Evolutionary conservation across 2,329 filamentous ascomycete species (phyloP), one percentile per base, ranked within the genome.

Genomic region (Cytospora chrysosperma): DNA sequence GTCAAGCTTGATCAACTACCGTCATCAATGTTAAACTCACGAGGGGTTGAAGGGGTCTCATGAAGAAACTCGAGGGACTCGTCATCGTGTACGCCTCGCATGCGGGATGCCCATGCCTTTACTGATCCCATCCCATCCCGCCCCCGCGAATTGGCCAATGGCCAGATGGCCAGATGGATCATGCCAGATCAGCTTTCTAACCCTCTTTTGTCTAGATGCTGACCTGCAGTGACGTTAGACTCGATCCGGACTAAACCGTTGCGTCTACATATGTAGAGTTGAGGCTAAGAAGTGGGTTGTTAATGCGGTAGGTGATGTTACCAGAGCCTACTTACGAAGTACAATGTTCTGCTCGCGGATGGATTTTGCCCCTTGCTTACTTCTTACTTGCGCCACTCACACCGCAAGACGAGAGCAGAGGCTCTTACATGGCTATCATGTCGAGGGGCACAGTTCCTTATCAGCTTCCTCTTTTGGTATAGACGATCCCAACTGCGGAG

Each of bases 281-380:
- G 37, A 8, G 2, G 37, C 37, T 17, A 19, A 32, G 17, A 5
- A 27, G 15, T 17, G 34, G n/a, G n/a, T n/a, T n/a, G n/a, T n/a
- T n/a, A n/a, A n/a, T n/a, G n/a, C n/a, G n/a, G n/a, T n/a, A n/a
- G n/a, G n/a, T n/a, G n/a, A n/a, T n/a, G n/a, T n/a, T n/a, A n/a
- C n/a, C n/a, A n/a, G n/a, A n/a, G n/a, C n/a, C n/a, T n/a, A n/a
- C n/a, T n/a, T n/a, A n/a, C n/a, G n/a, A n/a, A n/a, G n/a, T n/a
- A n/a, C n/a, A n/a, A n/a, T n/a, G n/a, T n/a, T 19, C 59, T 56
- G 37, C 51, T 49, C 32, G 52, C 64, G 64, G 64, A 56, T 27
- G 61, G 61, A 65, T 65, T 34, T 63, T 65, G 61, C 30, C 28
- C 63, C 63, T 63, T 63, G 63, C 63, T 65, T 59, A 65, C 52